Percentiles rank a stretch among this genome's conserved stretches.
phyloP scores from a whole-genome alignment of 2,329 filamentous ascomycete genomes.

The Epichloe bromicola region DNA sequence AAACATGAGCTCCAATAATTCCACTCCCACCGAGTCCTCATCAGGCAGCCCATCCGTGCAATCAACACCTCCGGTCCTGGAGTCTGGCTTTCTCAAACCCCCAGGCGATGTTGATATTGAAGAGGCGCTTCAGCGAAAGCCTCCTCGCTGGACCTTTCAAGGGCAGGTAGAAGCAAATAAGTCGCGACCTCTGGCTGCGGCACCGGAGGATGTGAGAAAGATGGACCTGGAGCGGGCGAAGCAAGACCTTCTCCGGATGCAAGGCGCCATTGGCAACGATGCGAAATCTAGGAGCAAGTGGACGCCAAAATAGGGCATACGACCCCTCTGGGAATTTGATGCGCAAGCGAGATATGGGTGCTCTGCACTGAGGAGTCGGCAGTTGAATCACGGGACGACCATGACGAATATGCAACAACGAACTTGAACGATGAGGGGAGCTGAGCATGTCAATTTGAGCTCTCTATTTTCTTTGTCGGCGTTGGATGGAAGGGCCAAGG shows the following conservation, averaged over 20 bases:
- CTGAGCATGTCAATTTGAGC: neutral
- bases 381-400: neutral
- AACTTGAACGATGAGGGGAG: neutral
- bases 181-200: slow-evolving; percentile 11
- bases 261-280: slow-evolving; percentile 10
- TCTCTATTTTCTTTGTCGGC: neutral
- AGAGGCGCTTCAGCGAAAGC: slow-evolving; percentile 29
- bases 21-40: neutral
- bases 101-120: slow-evolving; percentile 25
- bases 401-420: neutral
- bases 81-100: slow-evolving; percentile 26
- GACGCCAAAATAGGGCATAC: neutral
- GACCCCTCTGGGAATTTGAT: neutral
- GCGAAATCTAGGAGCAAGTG: neutral
- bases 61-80: slow-evolving; percentile 21
- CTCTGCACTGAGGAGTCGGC: neutral
- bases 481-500: neutral
- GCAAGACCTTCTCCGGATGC: slow-evolving; percentile 29
- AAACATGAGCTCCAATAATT: neutral
- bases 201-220: slow-evolving; percentile 20
- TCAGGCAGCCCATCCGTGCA: slow-evolving; percentile 4
- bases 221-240: slow-evolving; percentile 34
- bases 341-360: neutral
- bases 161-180: slow-evolving; percentile 22
- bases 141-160: slow-evolving; percentile 28